Base-by-base conservation (phyloP, 305 asterid species). In the Fraxinus xanthoxyloides region DNA sequence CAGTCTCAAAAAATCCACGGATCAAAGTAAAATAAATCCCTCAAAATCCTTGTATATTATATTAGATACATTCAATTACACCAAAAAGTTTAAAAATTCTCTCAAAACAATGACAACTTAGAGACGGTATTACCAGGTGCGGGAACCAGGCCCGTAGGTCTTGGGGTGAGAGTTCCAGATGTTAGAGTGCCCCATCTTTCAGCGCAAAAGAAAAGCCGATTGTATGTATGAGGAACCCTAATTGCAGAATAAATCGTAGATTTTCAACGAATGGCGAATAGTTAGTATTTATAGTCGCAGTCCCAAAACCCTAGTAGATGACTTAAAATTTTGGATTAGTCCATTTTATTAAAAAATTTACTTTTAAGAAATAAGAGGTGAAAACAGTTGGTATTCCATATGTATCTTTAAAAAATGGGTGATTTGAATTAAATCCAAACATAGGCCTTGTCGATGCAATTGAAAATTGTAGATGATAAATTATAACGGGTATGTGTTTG, bases 121-220 rank as follows among this genome's bases (percentile, higher is more conserved):
- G 28, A 21, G 28, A 7, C 0, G 10, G 23, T 8, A 67, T 67
- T 67, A 67, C 75, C 75, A 67, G 10, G 91, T 87, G 85, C 90
- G 91, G 63, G 91, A 89, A 56, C 91, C 91, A 13, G 90, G 91
- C 59, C 91, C 90, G 69, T 89, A 88, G 81, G 76, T 88, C 86
- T 88, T 88, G 19, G 91, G 91, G 85, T 88, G 89, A 85, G 90
- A 86, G 82, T 88, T 88, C 90, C 90, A 88, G 31, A 88, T 28
- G 81, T 86, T 88, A 2, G 90, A 79, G 82, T 88, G 75, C 10
- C 75, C 75, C 75, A 67, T 3, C 38, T 30, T 28, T 10, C 17
- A 67, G 75, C 10, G 7, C 38, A 30, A 67, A 67, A 4, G 35
- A 26, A 15, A 67, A 28, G 38, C 75, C 38, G 23, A 67, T 13